Conservation (phyloP, 2,329 filamentous ascomycete species). For the Dothistroma septosporum region DNA sequence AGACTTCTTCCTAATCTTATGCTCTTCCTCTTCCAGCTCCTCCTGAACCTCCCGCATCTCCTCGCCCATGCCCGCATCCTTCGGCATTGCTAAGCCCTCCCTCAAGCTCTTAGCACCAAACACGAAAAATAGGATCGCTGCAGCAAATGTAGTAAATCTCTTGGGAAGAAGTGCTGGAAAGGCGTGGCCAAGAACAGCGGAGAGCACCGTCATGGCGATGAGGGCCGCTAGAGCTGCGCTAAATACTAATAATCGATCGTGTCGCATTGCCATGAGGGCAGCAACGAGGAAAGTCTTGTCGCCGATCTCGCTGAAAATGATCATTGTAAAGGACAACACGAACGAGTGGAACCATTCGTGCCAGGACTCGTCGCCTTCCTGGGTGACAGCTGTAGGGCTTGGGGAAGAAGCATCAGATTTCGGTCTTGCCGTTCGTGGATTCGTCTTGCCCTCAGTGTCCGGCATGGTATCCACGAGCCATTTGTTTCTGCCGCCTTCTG, state of each 20-base stretch:
- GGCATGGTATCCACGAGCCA: conserved; percentile 39
- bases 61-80: conserved; percentile 85
- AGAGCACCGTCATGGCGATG: conserved; percentile 87
- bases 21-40: conserved; percentile 90
- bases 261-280: conserved; percentile 98
- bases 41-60: conserved; percentile 97
- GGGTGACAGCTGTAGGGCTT: conserved; percentile 9
- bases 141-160: conserved; percentile 82
- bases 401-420: conserved; percentile 26
- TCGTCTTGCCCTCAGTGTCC: conserved; percentile 35
- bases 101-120: conserved; percentile 81
- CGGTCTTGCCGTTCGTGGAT: conserved; percentile 31
- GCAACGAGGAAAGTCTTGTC: conserved; percentile 99
- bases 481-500: conserved; percentile 16
- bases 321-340: conserved; percentile 91
- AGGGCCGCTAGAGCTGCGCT: conserved; percentile 89
- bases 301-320: conserved; percentile 90
- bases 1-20: conserved; percentile 59
- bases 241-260: conserved; percentile 88
- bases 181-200: conserved; percentile 85
- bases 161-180: conserved; percentile 88
- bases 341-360: conserved; percentile 68
- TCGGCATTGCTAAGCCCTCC: conserved; percentile 84
- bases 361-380: conserved; percentile 25
- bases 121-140: conserved; percentile 77